Evolutionary conservation across 306 rosid species (phyloP).

Genomic region (Inga laurina): DNA sequence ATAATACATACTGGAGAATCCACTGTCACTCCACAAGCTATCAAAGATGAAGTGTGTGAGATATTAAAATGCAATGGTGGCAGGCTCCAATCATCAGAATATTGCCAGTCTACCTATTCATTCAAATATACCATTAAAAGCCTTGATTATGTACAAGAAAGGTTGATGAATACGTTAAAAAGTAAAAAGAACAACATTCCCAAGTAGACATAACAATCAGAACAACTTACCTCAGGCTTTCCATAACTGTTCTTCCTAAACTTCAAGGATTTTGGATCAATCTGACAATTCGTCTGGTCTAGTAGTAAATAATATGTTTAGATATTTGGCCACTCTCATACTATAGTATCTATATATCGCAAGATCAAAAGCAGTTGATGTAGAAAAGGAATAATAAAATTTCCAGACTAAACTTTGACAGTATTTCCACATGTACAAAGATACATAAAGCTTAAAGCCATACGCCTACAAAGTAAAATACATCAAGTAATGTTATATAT

Average conservation of each 20-base stretch:
- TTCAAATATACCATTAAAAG: slow-evolving; percentile 33
- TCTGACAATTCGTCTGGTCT: slow-evolving; percentile 61
- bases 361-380: slow-evolving; percentile 25
- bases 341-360: slow-evolving; percentile 2
- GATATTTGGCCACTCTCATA: slow-evolving; percentile 31
- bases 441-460: slow-evolving; percentile 22
- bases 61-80: slow-evolving; percentile 90
- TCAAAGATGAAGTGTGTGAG: slow-evolving; percentile 82
- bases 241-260: slow-evolving; percentile 78
- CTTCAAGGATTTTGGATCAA: slow-evolving; percentile 68
- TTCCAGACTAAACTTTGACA: slow-evolving; percentile 1
- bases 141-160: slow-evolving; percentile 23
- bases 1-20: slow-evolving; percentile 64
- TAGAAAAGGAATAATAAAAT: slow-evolving; percentile 7
- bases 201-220: slow-evolving; percentile 2
- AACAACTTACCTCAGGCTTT: slow-evolving; percentile 79
- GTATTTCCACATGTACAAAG: neutral
- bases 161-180: slow-evolving; percentile 18
- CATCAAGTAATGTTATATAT: slow-evolving; percentile 24
- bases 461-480: slow-evolving; percentile 3
- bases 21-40: slow-evolving; percentile 86
- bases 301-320: slow-evolving; percentile 51
- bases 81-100: slow-evolving; percentile 51
- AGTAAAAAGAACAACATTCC: slow-evolving; percentile 11
- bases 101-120: slow-evolving; percentile 70